Evolutionary conservation across 495 filamentous ascomycete species (phyloP).

Genomic region (Pseudevernia furfuracea): DNA sequence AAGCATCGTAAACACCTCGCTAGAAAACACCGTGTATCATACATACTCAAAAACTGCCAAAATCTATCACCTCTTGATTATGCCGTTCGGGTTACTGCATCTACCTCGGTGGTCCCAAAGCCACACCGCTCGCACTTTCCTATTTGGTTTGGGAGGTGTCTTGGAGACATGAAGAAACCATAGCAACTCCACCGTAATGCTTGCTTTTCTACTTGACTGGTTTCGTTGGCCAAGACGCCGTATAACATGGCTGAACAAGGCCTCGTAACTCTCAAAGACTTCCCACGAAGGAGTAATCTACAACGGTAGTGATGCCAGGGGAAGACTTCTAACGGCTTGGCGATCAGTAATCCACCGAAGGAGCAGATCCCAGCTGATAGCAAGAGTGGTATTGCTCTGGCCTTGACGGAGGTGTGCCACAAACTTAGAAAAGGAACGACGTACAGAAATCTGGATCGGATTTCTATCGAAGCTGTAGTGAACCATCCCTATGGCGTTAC

Average conservation of each 20-base stretch:
- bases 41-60: neutral
- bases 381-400: too few relatives aligned
- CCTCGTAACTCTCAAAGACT: neutral
- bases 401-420: too few relatives aligned
- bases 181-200: neutral
- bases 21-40: neutral
- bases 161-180: neutral
- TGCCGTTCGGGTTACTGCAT: neutral
- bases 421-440: too few relatives aligned
- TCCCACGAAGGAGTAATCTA: neutral
- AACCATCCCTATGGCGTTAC: too few relatives aligned
- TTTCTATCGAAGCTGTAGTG: too few relatives aligned
- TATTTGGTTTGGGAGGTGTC: neutral
- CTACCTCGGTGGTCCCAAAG: neutral
- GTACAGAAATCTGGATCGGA: too few relatives aligned
- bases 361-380: too few relatives aligned
- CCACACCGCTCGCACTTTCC: neutral
- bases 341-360: too few relatives aligned
- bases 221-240: too few relatives aligned
- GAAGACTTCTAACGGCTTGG: too few relatives aligned
- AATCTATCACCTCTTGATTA: neutral
- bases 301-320: too few relatives aligned
- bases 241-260: too few relatives aligned
- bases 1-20: neutral
- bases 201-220: neutral